These are phyloP conservation scores for Lycium barbarum DNA, from an alignment of 257 asterid genomes.

Conservation along the genomic window DNA sequence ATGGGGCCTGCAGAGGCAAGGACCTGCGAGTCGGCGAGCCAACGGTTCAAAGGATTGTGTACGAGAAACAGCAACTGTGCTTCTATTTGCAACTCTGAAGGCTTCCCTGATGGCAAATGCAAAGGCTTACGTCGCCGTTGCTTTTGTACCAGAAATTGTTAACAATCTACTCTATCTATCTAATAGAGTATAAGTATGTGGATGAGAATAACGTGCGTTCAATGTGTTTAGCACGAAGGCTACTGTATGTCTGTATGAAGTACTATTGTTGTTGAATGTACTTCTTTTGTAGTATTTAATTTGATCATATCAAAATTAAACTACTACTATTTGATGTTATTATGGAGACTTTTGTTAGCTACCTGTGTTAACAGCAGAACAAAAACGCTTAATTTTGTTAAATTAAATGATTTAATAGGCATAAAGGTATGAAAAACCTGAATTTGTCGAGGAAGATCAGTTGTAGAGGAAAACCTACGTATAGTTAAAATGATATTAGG, in stretches of 20 bases:
- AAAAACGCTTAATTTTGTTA: too few relatives aligned
- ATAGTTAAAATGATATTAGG: too few relatives aligned
- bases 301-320: not conserved
- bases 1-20: not conserved
- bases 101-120: constrained; percentile 54
- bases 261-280: not conserved
- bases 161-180: not conserved
- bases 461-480: too few relatives aligned
- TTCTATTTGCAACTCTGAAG: constrained; percentile 48
- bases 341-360: not conserved
- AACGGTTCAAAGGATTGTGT: constrained; percentile 45
- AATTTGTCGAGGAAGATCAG: too few relatives aligned
- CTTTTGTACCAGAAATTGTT: constrained; percentile 43
- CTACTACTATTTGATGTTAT: not conserved
- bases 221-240: not conserved
- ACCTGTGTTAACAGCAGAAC: not conserved
- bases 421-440: too few relatives aligned
- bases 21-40: not conserved
- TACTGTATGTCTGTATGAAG: not conserved
- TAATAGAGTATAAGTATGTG: too few relatives aligned
- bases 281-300: not conserved
- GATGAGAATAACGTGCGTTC: not conserved
- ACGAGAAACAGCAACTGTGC: constrained; percentile 35
- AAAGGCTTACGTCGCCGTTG: constrained; percentile 51
- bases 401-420: too few relatives aligned